phyloP scores from a whole-genome alignment of 768 basidiomycete species.

The Amanita jacksonii region DNA sequence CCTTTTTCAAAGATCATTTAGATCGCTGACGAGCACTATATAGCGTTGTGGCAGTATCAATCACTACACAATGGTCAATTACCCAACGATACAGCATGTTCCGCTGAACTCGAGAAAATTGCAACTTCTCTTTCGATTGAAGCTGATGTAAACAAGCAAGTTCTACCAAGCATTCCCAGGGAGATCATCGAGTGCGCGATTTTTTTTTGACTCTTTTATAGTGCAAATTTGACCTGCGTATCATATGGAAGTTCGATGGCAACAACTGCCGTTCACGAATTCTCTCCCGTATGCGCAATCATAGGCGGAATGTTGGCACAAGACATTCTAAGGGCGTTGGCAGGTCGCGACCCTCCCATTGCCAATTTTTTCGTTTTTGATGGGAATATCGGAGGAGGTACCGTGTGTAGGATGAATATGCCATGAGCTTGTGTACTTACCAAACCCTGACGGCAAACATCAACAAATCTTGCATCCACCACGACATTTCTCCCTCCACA shows the following conservation, averaged over 20 bases:
- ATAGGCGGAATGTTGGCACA: slow-evolving; percentile 92
- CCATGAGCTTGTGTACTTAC: slow-evolving; percentile 18
- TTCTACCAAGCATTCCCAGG: slow-evolving; percentile 44
- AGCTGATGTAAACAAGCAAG: slow-evolving; percentile 65
- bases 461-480: too few species aligned
- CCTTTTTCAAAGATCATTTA: slow-evolving; percentile 3
- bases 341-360: slow-evolving; percentile 85
- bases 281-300: slow-evolving; percentile 90
- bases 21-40: background rate
- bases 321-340: slow-evolving; percentile 87
- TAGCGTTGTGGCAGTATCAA: slow-evolving; percentile 84
- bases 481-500: slow-evolving; percentile 9
- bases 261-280: slow-evolving; percentile 68
- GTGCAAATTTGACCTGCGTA: slow-evolving; percentile 7
- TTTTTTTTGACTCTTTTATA: slow-evolving; percentile 9
- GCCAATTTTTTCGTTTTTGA: slow-evolving; percentile 90
- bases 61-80: slow-evolving; percentile 42
- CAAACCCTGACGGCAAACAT: background rate
- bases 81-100: slow-evolving; percentile 39
- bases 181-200: slow-evolving; percentile 52
- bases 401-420: slow-evolving; percentile 51
- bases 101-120: slow-evolving; percentile 51
- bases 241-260: slow-evolving; percentile 45
- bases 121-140: slow-evolving; percentile 49
- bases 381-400: slow-evolving; percentile 68